These are phyloP conservation scores for Alternaria gaisen DNA, from an alignment of 2,329 filamentous ascomycete genomes.

Conservation along the genomic window DNA sequence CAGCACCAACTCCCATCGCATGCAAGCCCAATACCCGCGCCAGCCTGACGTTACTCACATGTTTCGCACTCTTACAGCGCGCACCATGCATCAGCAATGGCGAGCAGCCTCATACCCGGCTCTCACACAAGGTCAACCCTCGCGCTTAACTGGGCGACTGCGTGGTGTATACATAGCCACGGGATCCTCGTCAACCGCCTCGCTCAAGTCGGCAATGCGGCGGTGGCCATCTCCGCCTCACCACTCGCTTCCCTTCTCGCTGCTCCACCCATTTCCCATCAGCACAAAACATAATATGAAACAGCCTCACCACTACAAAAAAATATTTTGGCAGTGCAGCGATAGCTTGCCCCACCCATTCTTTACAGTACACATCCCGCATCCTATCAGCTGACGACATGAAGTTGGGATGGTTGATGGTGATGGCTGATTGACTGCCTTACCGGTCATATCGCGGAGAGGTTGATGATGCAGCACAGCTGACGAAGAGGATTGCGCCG, in stretches of 20 bases:
- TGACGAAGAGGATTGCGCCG: constrained; percentile 15
- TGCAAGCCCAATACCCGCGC: constrained; percentile 4
- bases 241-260: constrained; percentile 5
- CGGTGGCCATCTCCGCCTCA: constrained; percentile 6
- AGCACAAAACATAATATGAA: constrained; percentile 24
- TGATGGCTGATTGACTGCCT: constrained; percentile 4
- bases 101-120: background rate
- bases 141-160: constrained; percentile 13
- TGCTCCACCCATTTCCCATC: constrained; percentile 2
- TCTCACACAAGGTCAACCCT: constrained; percentile 2
- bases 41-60: background rate
- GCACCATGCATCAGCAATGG: constrained; percentile 1
- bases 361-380: constrained; percentile 3
- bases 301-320: constrained; percentile 14
- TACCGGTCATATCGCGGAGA: background rate
- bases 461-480: background rate
- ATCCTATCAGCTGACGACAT: constrained; percentile 18
- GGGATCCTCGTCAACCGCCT: constrained; percentile 22
- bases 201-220: constrained; percentile 5
- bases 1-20: background rate
- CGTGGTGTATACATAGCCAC: constrained; percentile 28
- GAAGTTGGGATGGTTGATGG: background rate
- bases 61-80: constrained; percentile 3
- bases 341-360: background rate
- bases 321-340: constrained; percentile 7